Evolutionary conservation across 1,139 yeast genomes (phyloP).

Genomic region (Suhomyces maxii): DNA sequence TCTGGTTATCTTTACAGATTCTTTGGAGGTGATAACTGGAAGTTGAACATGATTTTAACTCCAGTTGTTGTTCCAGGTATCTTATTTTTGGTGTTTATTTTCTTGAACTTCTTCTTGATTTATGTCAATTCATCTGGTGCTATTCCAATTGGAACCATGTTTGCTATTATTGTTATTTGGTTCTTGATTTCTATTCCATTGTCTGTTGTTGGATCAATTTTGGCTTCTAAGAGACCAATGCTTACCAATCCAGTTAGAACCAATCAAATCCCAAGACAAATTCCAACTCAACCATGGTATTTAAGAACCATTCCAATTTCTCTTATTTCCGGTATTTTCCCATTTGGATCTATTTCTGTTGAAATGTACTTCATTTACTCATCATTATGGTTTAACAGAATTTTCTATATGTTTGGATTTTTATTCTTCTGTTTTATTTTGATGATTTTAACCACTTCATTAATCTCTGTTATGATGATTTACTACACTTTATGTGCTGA

Average conservation of each 20-base stretch:
- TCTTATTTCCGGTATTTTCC: slow-evolving; percentile 84
- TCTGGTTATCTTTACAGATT: slow-evolving; percentile 83
- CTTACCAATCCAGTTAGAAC: slow-evolving; percentile 78
- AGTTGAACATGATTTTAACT: slow-evolving; percentile 75
- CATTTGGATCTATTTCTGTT: slow-evolving; percentile 92
- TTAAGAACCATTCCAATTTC: slow-evolving; percentile 67
- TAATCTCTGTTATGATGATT: slow-evolving; percentile 77
- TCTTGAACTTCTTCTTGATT: slow-evolving; percentile 80
- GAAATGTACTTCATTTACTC: slow-evolving; percentile 88
- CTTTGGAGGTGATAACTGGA: slow-evolving; percentile 93
- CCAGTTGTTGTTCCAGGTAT: slow-evolving; percentile 84
- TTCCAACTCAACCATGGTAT: slow-evolving; percentile 89
- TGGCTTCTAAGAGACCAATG: slow-evolving; percentile 67
- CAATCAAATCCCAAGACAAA: slow-evolving; percentile 93
- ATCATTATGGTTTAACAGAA: slow-evolving; percentile 91
- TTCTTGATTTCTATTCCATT: slow-evolving; percentile 82
- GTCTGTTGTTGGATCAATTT: slow-evolving; percentile 74
- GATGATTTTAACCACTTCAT: slow-evolving; percentile 78
- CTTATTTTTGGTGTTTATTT: slow-evolving; percentile 61
- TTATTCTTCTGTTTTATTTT: slow-evolving; percentile 81
- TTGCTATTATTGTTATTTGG: slow-evolving; percentile 83
- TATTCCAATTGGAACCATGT: slow-evolving; percentile 87
- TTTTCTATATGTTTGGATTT: slow-evolving; percentile 97
- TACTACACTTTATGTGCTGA: slow-evolving; percentile 88
- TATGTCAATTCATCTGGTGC: slow-evolving; percentile 88